phyloP scores from a whole-genome alignment of 1,284 basidiomycete genomes.

The Exsudoporus floridanus region DNA sequence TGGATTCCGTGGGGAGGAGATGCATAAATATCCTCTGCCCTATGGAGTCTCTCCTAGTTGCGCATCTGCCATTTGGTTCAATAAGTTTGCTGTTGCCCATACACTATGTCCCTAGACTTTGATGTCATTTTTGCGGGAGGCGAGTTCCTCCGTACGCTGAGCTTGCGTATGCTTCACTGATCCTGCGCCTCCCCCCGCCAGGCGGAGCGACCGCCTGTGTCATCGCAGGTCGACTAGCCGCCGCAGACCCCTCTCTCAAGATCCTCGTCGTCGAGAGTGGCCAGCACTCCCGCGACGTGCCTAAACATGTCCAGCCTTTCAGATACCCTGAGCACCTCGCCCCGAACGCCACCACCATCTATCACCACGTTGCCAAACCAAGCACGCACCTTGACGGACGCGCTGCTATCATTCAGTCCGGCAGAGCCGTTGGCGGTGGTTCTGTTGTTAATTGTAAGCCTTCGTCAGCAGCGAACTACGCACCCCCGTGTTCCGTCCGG shows the following conservation, averaged over 20 bases:
- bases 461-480: not conserved
- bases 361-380: constrained; percentile 42
- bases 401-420: constrained; percentile 41
- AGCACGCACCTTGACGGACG: constrained; percentile 47
- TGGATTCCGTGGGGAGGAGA: too few relatives aligned
- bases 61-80: too few relatives aligned
- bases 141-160: constrained; percentile 12
- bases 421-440: constrained; percentile 57
- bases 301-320: constrained; percentile 51
- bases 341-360: constrained; percentile 42
- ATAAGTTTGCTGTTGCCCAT: too few relatives aligned
- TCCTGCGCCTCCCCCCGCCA: not conserved
- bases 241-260: constrained; percentile 19
- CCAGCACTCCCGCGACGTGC: constrained; percentile 33
- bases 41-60: too few relatives aligned
- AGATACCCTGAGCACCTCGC: constrained; percentile 42
- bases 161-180: not conserved
- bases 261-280: constrained; percentile 21
- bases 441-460: constrained; percentile 58
- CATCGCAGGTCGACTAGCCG: constrained; percentile 17
- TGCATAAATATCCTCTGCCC: too few relatives aligned
- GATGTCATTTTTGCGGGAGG: constrained; percentile 53
- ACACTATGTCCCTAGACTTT: constrained; percentile 24
- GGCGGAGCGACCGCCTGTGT: constrained; percentile 25
- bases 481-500: too few relatives aligned